Conservation (phyloP, 1,284 basidiomycete species). For the Boletus sp. region DNA sequence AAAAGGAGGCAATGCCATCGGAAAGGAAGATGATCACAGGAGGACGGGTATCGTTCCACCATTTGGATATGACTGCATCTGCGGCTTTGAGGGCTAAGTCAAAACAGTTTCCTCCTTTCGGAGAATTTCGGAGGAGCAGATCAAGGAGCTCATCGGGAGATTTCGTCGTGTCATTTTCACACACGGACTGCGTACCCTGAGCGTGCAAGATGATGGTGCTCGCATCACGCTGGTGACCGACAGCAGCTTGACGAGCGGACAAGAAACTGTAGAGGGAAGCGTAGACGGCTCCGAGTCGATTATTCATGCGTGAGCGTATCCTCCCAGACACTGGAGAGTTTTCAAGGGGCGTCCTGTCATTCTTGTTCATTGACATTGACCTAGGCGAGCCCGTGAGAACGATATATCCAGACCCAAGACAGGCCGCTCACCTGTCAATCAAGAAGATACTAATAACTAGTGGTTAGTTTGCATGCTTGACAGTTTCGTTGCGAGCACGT, state of each 20-base stretch:
- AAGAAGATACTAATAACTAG: constrained; percentile 47
- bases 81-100: constrained; percentile 41
- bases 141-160: constrained; percentile 47
- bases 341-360: constrained; percentile 42
- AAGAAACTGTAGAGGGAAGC: constrained; percentile 53
- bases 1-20: constrained; percentile 43
- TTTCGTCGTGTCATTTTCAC: constrained; percentile 46
- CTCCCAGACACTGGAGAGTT: constrained; percentile 38
- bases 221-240: constrained; percentile 44
- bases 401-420: neutral
- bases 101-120: constrained; percentile 49
- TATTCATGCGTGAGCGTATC: constrained; percentile 40
- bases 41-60: constrained; percentile 54
- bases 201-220: constrained; percentile 57
- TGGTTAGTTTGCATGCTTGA: neutral
- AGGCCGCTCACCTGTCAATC: constrained; percentile 44
- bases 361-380: constrained; percentile 48
- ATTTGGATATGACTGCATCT: constrained; percentile 38
- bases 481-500: constrained; percentile 22
- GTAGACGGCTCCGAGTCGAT: constrained; percentile 58
- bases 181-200: constrained; percentile 24
- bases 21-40: constrained; percentile 62
- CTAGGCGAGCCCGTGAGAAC: constrained; percentile 26
- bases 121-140: constrained; percentile 35
- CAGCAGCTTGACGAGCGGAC: constrained; percentile 44